Percentiles rank a stretch among this genome's conserved stretches.
Evolutionary conservation across 1,284 basidiomycete genomes (phyloP).

Genomic region (Ceratorhiza oryzae-sativae): DNA sequence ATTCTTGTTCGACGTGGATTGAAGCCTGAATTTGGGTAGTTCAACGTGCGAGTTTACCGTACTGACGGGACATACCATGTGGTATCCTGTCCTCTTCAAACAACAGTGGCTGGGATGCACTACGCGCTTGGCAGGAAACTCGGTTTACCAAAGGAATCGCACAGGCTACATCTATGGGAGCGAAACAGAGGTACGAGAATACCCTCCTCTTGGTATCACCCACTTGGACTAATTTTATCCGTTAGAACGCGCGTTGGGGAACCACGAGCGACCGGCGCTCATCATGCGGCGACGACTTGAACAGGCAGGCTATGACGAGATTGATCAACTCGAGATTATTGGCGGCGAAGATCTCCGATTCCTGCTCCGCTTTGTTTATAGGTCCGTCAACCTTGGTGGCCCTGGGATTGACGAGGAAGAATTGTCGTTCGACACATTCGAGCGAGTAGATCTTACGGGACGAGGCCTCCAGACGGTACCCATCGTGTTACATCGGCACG

Average conservation of each 20-base stretch:
- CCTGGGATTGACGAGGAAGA: constrained; percentile 63
- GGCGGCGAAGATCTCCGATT: constrained; percentile 86
- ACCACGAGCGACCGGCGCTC: constrained; percentile 83
- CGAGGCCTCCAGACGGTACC: constrained; percentile 90
- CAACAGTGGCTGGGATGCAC: constrained; percentile 75
- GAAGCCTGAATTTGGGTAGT: constrained; percentile 44
- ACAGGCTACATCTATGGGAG: constrained; percentile 84
- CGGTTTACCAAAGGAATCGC: constrained; percentile 57
- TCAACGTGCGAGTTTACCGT: constrained; percentile 76
- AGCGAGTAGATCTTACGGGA: constrained; percentile 84
- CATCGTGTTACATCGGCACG: constrained; percentile 85
- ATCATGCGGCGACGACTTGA: constrained; percentile 86
- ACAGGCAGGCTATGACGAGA: constrained; percentile 89
- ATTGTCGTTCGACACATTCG: constrained; percentile 73
- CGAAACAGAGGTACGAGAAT: constrained; percentile 73
- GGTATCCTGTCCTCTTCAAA: constrained; percentile 67
- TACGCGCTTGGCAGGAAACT: constrained; percentile 67
- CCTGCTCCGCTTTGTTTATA: constrained; percentile 85
- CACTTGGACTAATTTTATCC: constrained; percentile 6
- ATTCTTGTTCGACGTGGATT: not conserved
- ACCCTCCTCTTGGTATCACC: constrained; percentile 14
- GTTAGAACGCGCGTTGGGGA: constrained; percentile 80
- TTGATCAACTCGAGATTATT: constrained; percentile 82
- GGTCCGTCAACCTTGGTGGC: constrained; percentile 49
- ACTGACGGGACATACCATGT: constrained; percentile 78